Percentiles rank a stretch among this genome's conserved stretches.
phyloP scores from a whole-genome alignment of 2,329 filamentous ascomycete genomes.

The Blumeria graminis region DNA sequence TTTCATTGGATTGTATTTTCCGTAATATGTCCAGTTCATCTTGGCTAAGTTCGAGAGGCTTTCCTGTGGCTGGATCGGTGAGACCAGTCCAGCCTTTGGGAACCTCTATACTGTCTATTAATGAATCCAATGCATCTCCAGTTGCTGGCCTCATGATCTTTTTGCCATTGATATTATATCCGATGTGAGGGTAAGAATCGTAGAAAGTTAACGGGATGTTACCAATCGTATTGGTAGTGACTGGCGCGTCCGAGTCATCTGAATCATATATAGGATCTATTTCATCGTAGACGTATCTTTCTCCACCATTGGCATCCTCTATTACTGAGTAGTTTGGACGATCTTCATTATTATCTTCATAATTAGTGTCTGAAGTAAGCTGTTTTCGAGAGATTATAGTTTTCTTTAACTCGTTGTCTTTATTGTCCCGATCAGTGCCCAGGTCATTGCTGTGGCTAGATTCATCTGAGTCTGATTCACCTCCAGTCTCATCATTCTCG shows the following conservation, averaged over 20 bases:
- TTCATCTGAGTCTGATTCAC: constrained; percentile 19
- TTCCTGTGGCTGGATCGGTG: constrained; percentile 81
- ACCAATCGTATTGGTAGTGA: constrained; percentile 72
- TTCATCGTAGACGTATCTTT: constrained; percentile 78
- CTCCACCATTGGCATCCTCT: constrained; percentile 72
- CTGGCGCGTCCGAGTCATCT: constrained; percentile 70
- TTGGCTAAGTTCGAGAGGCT: constrained; percentile 64
- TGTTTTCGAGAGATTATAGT: constrained; percentile 15
- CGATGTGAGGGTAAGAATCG: constrained; percentile 92
- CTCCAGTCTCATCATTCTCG: constrained; percentile 19
- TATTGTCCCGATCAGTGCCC: constrained; percentile 15
- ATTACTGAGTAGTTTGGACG: constrained; percentile 30
- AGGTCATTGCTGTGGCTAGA: constrained; percentile 23
- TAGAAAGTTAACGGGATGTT: constrained; percentile 88
- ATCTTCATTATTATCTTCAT: constrained; percentile 17
- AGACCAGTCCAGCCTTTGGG: constrained; percentile 94
- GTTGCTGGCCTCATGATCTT: constrained; percentile 91
- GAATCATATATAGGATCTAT: constrained; percentile 91
- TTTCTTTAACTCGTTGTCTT: constrained; percentile 16
- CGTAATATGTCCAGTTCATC: constrained; percentile 77
- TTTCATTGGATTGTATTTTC: constrained; percentile 70
- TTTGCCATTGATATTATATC: constrained; percentile 97
- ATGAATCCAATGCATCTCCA: constrained; percentile 74
- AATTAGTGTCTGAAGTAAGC: constrained; percentile 5
- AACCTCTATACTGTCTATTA: constrained; percentile 88